phyloP scores from a whole-genome alignment of 345 rosid species.

The Angophora floribunda region DNA sequence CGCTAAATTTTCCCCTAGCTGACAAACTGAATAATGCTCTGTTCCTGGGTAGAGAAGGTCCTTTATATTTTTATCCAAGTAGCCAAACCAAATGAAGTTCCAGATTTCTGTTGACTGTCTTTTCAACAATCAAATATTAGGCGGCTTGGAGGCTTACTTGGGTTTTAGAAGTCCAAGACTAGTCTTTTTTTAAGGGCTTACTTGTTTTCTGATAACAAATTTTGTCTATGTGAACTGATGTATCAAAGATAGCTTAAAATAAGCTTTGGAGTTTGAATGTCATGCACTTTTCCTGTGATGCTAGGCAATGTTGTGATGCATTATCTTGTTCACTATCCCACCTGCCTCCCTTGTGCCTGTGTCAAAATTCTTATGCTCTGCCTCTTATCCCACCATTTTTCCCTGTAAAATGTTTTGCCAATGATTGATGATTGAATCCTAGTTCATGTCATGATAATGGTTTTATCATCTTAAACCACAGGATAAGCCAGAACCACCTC shows the following conservation, averaged over 20 bases:
- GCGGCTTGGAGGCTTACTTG: not conserved
- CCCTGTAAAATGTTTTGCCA: not conserved
- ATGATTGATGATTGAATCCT: not conserved
- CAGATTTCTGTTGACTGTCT: not conserved
- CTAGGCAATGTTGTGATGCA: not conserved
- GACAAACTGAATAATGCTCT: not conserved
- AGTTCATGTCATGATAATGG: not conserved
- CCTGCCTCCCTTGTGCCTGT: not conserved
- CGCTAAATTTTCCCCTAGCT: not conserved
- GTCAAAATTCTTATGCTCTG: not conserved
- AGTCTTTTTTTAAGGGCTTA: not conserved
- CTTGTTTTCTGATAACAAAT: not conserved
- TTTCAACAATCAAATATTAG: not conserved
- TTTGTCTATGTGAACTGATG: not conserved
- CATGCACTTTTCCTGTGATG: not conserved
- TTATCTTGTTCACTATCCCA: not conserved
- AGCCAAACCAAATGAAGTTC: not conserved
- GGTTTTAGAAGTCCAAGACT: not conserved
- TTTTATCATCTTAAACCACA: conserved; percentile 3
- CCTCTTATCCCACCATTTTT: not conserved
- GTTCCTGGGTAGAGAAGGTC: not conserved
- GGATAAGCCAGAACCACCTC: conserved; percentile 93
- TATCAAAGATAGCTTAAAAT: not conserved
- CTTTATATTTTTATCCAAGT: too few species aligned
- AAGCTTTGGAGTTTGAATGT: not conserved